Base-by-base conservation (phyloP, 169 alveolate genomes). In the Ichthyophthirius multifiliis region DNA sequence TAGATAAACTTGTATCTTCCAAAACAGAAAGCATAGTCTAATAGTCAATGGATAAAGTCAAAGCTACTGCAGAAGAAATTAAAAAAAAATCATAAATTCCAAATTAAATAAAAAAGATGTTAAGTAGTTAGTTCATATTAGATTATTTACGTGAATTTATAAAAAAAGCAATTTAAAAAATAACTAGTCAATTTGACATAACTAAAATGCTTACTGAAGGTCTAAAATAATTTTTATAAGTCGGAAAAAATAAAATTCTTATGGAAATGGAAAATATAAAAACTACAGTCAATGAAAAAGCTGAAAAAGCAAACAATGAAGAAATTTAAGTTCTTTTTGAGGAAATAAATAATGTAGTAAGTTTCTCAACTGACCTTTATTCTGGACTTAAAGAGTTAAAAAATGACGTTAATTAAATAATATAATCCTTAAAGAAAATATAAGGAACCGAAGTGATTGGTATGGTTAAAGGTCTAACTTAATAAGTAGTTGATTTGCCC, bases 201-300 rank as follows among this genome's bases (percentile, higher is more conserved):
- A 55, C 71, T 55, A 39, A 55, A 1, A 55, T 55, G 13, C 71
- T 55, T 27, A 10, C 71, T 15, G 13, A 34, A 34, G 6, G 31
- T 27, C 6, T 55, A 27, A 55, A 55, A 23, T 27, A 55, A 2
- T 34, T 55, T 15, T 34, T 55, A 27, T 34, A 39, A 55, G 71
- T 34, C 23, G 31, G 23, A n/a, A 55, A 55, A n/a, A 55, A 27
- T 27, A 39, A 55, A 55, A 55, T 55, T 18, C 71, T 55, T 18
- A 55, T 27, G 23, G 23, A 55, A 55, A 55, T 55, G 71, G 71
- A 55, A n/a, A n/a, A n/a, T n/a, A n/a, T n/a, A n/a, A n/a, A n/a
- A n/a, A n/a, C n/a, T 23, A 55, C 71, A 2, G 31, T 55, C 15
- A 16, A 34, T 20, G 31, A 55, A 27, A 55, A 55, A 55, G 13